Percentiles rank a stretch among this genome's conserved stretches.
Conservation (phyloP, 1,284 basidiomycete species). For the Moesziomyces parantarcticus region DNA sequence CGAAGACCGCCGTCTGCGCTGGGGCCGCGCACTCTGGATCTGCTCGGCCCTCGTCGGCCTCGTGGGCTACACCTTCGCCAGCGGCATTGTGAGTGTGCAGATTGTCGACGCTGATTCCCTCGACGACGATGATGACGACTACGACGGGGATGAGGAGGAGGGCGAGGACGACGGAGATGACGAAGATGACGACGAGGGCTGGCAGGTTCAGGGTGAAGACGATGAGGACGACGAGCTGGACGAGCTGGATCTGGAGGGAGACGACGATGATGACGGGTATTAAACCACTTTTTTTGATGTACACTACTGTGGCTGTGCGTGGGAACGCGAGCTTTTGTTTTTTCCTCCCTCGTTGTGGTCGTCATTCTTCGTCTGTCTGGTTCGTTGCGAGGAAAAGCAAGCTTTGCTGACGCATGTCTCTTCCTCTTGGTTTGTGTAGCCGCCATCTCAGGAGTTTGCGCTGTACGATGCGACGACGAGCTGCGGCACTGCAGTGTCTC, state of each 20-base stretch:
- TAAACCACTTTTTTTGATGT: background rate
- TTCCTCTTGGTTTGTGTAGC: constrained; percentile 1
- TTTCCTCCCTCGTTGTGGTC: background rate
- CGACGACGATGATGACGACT: constrained; percentile 6
- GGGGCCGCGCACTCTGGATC: constrained; percentile 52
- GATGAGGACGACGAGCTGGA: constrained; percentile 19
- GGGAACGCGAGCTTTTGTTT: background rate
- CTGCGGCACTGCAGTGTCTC: background rate
- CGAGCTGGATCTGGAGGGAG: constrained; percentile 18
- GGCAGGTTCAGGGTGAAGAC: constrained; percentile 22
- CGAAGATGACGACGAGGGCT: constrained; percentile 14
- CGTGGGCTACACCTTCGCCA: constrained; percentile 54
- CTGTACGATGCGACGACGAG: constrained; percentile 13
- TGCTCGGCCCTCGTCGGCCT: constrained; percentile 52
- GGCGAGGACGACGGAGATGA: constrained; percentile 27
- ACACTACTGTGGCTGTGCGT: constrained; percentile 1
- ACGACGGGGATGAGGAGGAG: constrained; percentile 19
- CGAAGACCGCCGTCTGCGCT: constrained; percentile 33
- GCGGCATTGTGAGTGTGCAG: constrained; percentile 58
- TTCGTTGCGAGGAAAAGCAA: background rate
- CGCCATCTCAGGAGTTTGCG: constrained; percentile 3
- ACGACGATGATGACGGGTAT: constrained; percentile 25
- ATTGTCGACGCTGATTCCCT: constrained; percentile 17
- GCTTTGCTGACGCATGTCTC: constrained; percentile 4
- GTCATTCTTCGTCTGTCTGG: background rate